Evolutionary conservation across 148 eudicot species (phyloP).

Genomic region (Nepenthes mirabilis): DNA sequence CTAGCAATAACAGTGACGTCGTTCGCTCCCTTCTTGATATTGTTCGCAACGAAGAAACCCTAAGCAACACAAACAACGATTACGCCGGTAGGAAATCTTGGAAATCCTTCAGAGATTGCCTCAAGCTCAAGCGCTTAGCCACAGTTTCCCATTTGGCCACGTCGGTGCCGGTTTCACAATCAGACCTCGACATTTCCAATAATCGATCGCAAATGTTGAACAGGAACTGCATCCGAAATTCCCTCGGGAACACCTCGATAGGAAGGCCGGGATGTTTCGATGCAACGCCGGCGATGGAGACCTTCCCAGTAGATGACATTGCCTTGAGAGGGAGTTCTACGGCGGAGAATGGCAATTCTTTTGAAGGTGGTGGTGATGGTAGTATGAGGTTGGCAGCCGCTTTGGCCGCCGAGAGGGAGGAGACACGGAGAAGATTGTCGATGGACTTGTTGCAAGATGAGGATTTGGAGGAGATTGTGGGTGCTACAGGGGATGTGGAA

Average conservation of each 20-base stretch:
- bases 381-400: slow-evolving; percentile 35
- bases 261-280: slow-evolving; percentile 1
- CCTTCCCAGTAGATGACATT: slow-evolving; percentile 15
- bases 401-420: slow-evolving; percentile 31
- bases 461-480: slow-evolving; percentile 6
- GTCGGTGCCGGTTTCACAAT: slow-evolving; percentile 3
- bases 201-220: background rate
- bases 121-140: background rate
- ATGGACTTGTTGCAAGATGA: slow-evolving; percentile 14
- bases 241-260: slow-evolving; percentile 13
- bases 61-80: background rate
- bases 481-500: slow-evolving; percentile 11
- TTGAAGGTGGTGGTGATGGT: slow-evolving; percentile 14
- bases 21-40: slow-evolving; percentile 37
- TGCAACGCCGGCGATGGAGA: background rate
- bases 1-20: slow-evolving; percentile 4
- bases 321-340: background rate
- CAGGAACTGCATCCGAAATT: background rate
- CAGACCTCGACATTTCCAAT: slow-evolving; percentile 7
- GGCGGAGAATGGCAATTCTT: slow-evolving; percentile 5
- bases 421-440: slow-evolving; percentile 26
- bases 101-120: slow-evolving; percentile 5
- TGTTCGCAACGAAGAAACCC: slow-evolving; percentile 28
- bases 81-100: slow-evolving; percentile 4
- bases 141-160: slow-evolving; percentile 6